phyloP scores from a whole-genome alignment of 139 green algal species.

The Picocystis salinarum region DNA sequence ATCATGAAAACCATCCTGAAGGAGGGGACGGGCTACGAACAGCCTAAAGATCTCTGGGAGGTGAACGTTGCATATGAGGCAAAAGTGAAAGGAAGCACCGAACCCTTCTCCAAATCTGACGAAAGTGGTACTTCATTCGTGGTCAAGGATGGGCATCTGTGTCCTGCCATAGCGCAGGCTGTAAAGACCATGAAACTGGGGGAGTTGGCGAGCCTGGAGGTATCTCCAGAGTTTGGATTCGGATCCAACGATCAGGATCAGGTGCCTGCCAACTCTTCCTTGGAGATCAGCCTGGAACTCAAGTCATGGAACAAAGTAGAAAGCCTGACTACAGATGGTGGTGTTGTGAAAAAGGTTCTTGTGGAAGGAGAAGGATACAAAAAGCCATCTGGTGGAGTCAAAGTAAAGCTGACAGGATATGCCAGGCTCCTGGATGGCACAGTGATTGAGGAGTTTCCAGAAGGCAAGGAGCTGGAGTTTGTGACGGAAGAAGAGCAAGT shows the following conservation, averaged over 20 bases:
- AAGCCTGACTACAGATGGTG: conserved; percentile 44
- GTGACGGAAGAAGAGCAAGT: conserved; percentile 36
- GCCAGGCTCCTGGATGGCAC: conserved; percentile 30
- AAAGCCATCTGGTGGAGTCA: conserved; percentile 49
- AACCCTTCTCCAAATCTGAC: neutral
- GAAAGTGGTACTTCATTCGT: too few relatives aligned
- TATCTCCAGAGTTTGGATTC: conserved; percentile 49
- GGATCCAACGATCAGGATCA: conserved; percentile 22
- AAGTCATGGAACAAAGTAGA: conserved; percentile 59
- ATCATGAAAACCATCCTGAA: conserved; percentile 13
- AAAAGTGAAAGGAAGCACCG: neutral
- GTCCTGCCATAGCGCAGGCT: conserved; percentile 24
- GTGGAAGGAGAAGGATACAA: conserved; percentile 41
- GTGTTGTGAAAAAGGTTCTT: conserved; percentile 64
- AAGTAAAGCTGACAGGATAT: conserved; percentile 25
- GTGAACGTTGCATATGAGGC: conserved; percentile 11
- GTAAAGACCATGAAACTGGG: conserved; percentile 60
- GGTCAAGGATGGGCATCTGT: too few relatives aligned
- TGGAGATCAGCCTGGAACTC: conserved; percentile 58
- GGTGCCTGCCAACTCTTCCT: conserved; percentile 23
- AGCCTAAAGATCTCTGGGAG: conserved; percentile 19
- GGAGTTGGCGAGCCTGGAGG: conserved; percentile 32
- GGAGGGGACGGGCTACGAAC: conserved; percentile 16
- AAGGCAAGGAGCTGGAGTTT: conserved; percentile 39
- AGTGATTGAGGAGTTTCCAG: conserved; percentile 33